phyloP scores from a whole-genome alignment of 2,329 filamentous ascomycete species.

The Rutstroemia sp. region DNA sequence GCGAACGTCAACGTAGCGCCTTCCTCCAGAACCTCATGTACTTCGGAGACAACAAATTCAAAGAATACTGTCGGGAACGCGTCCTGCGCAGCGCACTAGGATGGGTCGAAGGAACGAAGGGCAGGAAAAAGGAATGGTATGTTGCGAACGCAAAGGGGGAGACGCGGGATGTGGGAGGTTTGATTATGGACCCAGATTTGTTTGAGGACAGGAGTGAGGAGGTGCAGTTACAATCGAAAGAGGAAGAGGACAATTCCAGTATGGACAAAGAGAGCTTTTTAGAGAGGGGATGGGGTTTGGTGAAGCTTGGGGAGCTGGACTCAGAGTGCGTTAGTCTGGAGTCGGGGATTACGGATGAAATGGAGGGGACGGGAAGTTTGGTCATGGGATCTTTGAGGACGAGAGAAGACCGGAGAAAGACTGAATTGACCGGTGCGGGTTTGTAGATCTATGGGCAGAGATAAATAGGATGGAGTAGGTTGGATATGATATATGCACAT shows the following conservation, averaged over 20 bases:
- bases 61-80: slow-evolving; percentile 18
- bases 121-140: slow-evolving; percentile 5
- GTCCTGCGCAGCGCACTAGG: slow-evolving; percentile 20
- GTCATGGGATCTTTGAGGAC: no score
- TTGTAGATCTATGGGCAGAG: no score
- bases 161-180: slow-evolving; percentile 5
- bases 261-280: slow-evolving; percentile 6
- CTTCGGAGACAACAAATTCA: slow-evolving; percentile 21
- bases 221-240: not conserved
- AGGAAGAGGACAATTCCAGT: not conserved
- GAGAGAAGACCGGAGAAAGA: no score
- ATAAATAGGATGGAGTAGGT: no score
- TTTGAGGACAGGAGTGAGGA: not conserved
- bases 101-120: slow-evolving; percentile 14
- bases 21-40: slow-evolving; percentile 25
- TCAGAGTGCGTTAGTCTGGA: slow-evolving; percentile 5
- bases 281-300: slow-evolving; percentile 3
- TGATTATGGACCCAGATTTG: not conserved
- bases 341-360: not conserved
- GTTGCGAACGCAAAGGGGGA: not conserved
- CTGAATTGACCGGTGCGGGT: no score
- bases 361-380: not conserved
- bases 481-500: no score
- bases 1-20: slow-evolving; percentile 19
- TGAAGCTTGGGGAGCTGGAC: not conserved